Base-by-base conservation (phyloP, 495 filamentous ascomycete genomes). In the Glonium stellatum region DNA sequence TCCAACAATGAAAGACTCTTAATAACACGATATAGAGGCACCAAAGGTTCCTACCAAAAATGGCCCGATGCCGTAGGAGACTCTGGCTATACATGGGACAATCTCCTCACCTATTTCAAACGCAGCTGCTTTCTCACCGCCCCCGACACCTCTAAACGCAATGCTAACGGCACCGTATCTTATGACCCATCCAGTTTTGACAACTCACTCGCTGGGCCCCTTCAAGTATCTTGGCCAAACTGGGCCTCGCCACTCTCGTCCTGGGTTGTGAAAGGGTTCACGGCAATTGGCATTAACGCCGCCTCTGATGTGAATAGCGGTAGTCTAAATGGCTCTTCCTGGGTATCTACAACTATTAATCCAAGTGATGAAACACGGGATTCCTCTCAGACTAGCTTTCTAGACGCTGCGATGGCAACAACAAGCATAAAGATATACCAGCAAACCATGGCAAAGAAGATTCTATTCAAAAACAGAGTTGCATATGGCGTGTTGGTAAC, bases 51-150 rank as follows among this genome's bases (percentile, higher is more conserved):
- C 0, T 77, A 77, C 61, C 68, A 81, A 12, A 63, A 70, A 60
- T 87, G 83, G 84, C 84, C 83, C 0, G 75, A 82, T 27, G 41
- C 53, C 0, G 81, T 86, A 5, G 76, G 78, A 41, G 84, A 87
- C 61, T 50, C 75, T 1, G 77, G 71, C 54, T 88, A 81, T 61
- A 70, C 69, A 3, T 87, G 73, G 34, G 73, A 81, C 9, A 72
- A 77, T 6, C 57, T 82, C 0, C 70, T 83, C 0, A 80, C 80
- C 0, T 83, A 76, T 60, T 87, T 79, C 58, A 69, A 84, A 59
- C 79, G 78, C 47, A 79, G 75, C 49, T 55, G 75, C 0, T 59
- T 74, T 0, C 82, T 84, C 66, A 83, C 81, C 0, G 70, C 78
- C 0, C 84, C 83, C 0, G 70, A 81, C 34, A 44, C 19, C 8